Conservation (phyloP, 805 yeast species). For the Yarrowia sp. region DNA sequence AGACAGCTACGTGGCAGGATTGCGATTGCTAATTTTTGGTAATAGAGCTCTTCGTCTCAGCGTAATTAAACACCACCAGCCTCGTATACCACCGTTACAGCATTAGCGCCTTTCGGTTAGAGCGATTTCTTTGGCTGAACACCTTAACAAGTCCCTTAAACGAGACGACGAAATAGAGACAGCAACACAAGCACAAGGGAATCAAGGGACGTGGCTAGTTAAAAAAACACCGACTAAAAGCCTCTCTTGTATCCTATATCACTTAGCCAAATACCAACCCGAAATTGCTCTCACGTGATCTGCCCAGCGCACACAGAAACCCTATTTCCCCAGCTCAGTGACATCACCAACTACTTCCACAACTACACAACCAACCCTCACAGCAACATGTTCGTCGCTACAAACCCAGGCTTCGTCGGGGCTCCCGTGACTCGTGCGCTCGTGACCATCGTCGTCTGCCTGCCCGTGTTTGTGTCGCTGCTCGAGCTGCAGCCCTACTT, state of each 20-base stretch:
- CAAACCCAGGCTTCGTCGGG: slow-evolving; percentile 42
- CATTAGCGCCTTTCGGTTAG: no score
- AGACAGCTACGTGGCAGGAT: not conserved
- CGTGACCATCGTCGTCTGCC: slow-evolving; percentile 32
- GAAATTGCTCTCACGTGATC: not conserved
- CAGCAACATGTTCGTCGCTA: slow-evolving; percentile 38
- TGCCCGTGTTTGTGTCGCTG: slow-evolving; percentile 42
- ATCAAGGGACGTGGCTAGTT: no score
- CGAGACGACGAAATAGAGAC: no score
- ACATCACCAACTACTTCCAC: not conserved
- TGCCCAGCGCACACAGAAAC: not conserved
- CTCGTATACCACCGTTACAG: no score
- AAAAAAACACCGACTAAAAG: no score
- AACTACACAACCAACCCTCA: not conserved
- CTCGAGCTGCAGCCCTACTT: slow-evolving; percentile 42
- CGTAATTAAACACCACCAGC: no score
- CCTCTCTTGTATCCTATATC: no score
- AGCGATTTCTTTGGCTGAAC: no score
- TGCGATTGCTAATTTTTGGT: no score
- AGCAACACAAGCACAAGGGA: no score
- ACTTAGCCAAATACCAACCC: not conserved
- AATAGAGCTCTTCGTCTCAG: no score
- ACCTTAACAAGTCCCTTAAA: no score
- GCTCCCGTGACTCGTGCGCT: slow-evolving; percentile 41
- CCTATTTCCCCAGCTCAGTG: not conserved